phyloP scores from a whole-genome alignment of 495 filamentous ascomycete genomes.

The Astrocystis sublimbata region DNA sequence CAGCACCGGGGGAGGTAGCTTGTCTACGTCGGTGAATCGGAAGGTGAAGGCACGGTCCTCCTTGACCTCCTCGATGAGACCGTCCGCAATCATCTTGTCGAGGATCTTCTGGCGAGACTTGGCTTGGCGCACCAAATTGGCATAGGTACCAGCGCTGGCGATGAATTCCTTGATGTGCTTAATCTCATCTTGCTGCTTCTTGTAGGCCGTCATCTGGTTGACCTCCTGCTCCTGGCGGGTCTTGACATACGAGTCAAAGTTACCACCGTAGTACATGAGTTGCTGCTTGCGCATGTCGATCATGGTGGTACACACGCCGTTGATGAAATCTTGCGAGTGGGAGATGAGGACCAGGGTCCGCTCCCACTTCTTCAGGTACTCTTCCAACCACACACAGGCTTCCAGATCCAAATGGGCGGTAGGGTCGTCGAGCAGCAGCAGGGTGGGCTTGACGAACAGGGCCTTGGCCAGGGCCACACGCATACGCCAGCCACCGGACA shows the following conservation, averaged over 20 bases:
- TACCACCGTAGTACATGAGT: conserved; percentile 98
- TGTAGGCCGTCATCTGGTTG: conserved; percentile 98
- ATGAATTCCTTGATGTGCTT: conserved; percentile 99
- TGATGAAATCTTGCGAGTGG: conserved; percentile 97
- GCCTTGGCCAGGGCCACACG: conserved; percentile 97
- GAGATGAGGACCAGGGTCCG: conserved; percentile 96
- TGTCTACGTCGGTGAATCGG: conserved; percentile 97
- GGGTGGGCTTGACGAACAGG: conserved; percentile 94
- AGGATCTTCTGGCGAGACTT: conserved; percentile 99
- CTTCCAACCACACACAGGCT: conserved; percentile 99
- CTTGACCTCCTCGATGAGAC: conserved; percentile 89
- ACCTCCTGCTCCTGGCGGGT: conserved; percentile 90
- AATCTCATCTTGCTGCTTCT: conserved; percentile 99
- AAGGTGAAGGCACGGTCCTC: conserved; percentile 93
- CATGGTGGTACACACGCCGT: conserved; percentile 99
- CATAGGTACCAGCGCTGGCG: conserved; percentile 98
- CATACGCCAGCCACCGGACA: conserved; percentile 99
- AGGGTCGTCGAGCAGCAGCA: conserved; percentile 95
- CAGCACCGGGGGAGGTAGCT: conserved; percentile 93
- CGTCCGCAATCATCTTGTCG: conserved; percentile 99
- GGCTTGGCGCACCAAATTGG: conserved; percentile 97
- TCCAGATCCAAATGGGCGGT: conserved; percentile 99
- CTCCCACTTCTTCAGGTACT: conserved; percentile 99
- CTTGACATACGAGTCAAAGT: conserved; percentile 99
- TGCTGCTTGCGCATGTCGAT: conserved; percentile 92